phyloP scores from a whole-genome alignment of 371 early-diverging fungal species.

The Circinella umbellata region DNA sequence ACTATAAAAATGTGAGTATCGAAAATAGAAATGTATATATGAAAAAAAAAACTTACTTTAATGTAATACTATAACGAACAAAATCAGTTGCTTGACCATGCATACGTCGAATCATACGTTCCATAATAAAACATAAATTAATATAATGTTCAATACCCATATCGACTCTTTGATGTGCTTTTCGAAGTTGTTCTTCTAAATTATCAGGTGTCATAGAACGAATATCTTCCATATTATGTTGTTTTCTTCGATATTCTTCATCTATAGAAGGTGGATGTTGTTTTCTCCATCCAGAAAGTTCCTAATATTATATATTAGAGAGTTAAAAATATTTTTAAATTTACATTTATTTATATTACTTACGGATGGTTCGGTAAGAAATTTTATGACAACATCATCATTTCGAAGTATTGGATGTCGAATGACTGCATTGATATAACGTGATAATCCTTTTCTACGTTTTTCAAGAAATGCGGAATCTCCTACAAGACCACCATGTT shows the following conservation, averaged over 20 bases:
- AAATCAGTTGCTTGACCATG: slow-evolving; percentile 68
- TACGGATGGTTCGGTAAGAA: slow-evolving; percentile 72
- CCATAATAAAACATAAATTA: slow-evolving; percentile 69
- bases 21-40: background rate
- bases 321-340: background rate
- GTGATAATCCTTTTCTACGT: slow-evolving; percentile 67
- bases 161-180: slow-evolving; percentile 55
- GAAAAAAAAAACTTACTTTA: slow-evolving; percentile 44
- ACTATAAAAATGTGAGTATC: background rate
- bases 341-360: background rate
- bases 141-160: slow-evolving; percentile 63
- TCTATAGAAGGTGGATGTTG: slow-evolving; percentile 53
- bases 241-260: slow-evolving; percentile 57
- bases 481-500: slow-evolving; percentile 31
- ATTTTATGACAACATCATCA: slow-evolving; percentile 66
- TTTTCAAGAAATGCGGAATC: slow-evolving; percentile 73
- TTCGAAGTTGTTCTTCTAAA: slow-evolving; percentile 58
- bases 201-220: slow-evolving; percentile 47
- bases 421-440: slow-evolving; percentile 75
- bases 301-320: slow-evolving; percentile 12
- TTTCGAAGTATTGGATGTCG: slow-evolving; percentile 74
- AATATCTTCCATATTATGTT: slow-evolving; percentile 35
- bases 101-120: slow-evolving; percentile 66
- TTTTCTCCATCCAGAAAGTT: slow-evolving; percentile 61
- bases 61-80: slow-evolving; percentile 57